These are phyloP conservation scores for Boletellus ananas DNA, from an alignment of 768 basidiomycete genomes.

Conservation along the genomic window DNA sequence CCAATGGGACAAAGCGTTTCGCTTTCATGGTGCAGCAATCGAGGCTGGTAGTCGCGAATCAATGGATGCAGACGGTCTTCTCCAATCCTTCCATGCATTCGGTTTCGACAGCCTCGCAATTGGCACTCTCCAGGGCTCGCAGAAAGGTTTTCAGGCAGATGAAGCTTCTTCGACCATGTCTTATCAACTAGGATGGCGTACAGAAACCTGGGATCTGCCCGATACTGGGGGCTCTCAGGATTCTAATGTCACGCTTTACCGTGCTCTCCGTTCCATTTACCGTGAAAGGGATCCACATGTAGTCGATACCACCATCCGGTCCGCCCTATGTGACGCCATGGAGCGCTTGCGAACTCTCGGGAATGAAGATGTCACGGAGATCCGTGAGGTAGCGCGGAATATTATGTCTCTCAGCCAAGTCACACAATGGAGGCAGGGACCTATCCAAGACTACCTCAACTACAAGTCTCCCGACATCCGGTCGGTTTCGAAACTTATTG, in stretches of 20 bases:
- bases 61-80: constrained; percentile 56
- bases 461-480: constrained; percentile 32
- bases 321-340: constrained; percentile 58
- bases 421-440: constrained; percentile 51
- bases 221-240: constrained; percentile 43
- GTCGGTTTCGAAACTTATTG: constrained; percentile 42
- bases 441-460: constrained; percentile 26
- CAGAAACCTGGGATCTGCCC: constrained; percentile 93
- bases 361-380: constrained; percentile 76
- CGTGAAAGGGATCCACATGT: constrained; percentile 59
- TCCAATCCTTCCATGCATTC: constrained; percentile 81
- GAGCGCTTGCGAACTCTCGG: constrained; percentile 59
- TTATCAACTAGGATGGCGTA: constrained; percentile 90
- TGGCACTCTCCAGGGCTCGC: constrained; percentile 49
- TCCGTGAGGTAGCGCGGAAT: constrained; percentile 62
- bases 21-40: constrained; percentile 80
- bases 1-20: constrained; percentile 89
- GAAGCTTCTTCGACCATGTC: constrained; percentile 45
- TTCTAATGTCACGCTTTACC: constrained; percentile 64
- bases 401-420: constrained; percentile 83
- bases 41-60: constrained; percentile 52
- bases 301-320: constrained; percentile 48
- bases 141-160: constrained; percentile 29
- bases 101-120: constrained; percentile 90
- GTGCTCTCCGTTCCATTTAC: constrained; percentile 76